Evolutionary conservation across 495 filamentous ascomycete genomes (phyloP), one percentile per base, ranked within the genome.

Genomic region (Neurospora tetraspora): DNA sequence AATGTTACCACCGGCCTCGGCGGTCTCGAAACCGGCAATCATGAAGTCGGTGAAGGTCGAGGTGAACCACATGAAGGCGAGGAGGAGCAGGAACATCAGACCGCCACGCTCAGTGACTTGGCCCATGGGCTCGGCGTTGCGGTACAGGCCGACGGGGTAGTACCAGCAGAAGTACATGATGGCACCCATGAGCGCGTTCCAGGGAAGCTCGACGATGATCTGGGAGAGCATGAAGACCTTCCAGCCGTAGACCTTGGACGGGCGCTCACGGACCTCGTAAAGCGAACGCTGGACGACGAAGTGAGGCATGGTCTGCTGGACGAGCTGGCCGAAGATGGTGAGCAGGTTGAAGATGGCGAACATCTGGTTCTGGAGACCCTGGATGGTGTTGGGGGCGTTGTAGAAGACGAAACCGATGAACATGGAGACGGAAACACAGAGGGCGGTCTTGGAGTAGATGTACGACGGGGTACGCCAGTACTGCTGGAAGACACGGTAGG

Each of bases 331-430:
- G 79, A 95, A 92, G 73, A 97, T 88, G 31, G 88, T 91, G 61
- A 94, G 82, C 5, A 97, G 81, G 85, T 94, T 89, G 84, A 97
- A 97, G 76, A 97, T 90, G 77, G 88, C 85, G 78, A 96, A 96
- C 84, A 96, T 91, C 77, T 94, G 91, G 78, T 96, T 96, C 77
- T 94, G 92, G 20, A 97, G 86, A 45, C 93, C 94, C 80, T 96
- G 92, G 3, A 90, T 81, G 20, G 86, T 88, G 78, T 89, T 91
- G 37, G 87, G 82, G 8, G 92, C 87, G 23, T 89, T 85, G 87
- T 88, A 94, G 83, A 98, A 97, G 31, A 92, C 92, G 81, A 98
- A 94, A 14, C 93, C 93, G 78, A 94, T 94, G 83, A 96, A 96
- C 5, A 97, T 82, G 2, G 86, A 87, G 73, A 90, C 83, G 36